These are phyloP conservation scores for Ogataea hybrid DNA, from an alignment of 1,139 yeast species.

Conservation along the genomic window DNA sequence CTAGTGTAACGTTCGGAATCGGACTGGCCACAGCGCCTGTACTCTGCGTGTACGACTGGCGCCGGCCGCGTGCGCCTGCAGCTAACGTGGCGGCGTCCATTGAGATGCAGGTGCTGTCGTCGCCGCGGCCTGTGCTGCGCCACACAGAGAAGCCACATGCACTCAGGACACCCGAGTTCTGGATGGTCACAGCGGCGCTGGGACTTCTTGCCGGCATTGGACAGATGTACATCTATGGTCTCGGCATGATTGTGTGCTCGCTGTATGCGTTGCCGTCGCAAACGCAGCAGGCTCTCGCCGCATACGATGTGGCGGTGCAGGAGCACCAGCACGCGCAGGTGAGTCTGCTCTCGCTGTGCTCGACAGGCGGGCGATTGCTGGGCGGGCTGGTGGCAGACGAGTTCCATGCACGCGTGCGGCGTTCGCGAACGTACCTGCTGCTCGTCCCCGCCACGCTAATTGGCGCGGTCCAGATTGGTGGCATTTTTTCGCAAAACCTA, in stretches of 20 bases:
- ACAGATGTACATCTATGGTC: conserved; percentile 62
- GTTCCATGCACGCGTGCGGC: conserved; percentile 38
- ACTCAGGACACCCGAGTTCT: conserved; percentile 41
- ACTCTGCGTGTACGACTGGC: conserved; percentile 42
- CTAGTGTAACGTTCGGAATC: conserved; percentile 40
- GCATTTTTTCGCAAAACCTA: conserved; percentile 34
- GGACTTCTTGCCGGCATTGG: conserved; percentile 57
- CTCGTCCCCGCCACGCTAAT: conserved; percentile 46
- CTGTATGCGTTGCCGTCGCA: conserved; percentile 34
- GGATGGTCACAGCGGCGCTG: conserved; percentile 46
- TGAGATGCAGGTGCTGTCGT: conserved; percentile 22
- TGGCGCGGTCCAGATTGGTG: conserved; percentile 42
- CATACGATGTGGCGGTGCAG: conserved; percentile 33
- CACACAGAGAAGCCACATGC: conserved; percentile 1
- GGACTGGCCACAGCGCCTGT: conserved; percentile 46
- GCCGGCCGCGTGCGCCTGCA: background rate
- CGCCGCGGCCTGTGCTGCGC: conserved; percentile 8
- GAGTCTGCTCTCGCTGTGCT: conserved; percentile 51
- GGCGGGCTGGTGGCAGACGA: conserved; percentile 56
- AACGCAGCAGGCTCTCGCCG: conserved; percentile 12
- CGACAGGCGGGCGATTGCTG: conserved; percentile 50
- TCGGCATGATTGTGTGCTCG: conserved; percentile 59
- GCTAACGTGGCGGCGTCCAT: conserved; percentile 13
- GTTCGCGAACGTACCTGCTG: conserved; percentile 46
- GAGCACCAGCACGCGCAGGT: conserved; percentile 56